These are phyloP conservation scores for Alternaria rosae DNA, from an alignment of 2,329 filamentous ascomycete genomes.

Conservation along the genomic window DNA sequence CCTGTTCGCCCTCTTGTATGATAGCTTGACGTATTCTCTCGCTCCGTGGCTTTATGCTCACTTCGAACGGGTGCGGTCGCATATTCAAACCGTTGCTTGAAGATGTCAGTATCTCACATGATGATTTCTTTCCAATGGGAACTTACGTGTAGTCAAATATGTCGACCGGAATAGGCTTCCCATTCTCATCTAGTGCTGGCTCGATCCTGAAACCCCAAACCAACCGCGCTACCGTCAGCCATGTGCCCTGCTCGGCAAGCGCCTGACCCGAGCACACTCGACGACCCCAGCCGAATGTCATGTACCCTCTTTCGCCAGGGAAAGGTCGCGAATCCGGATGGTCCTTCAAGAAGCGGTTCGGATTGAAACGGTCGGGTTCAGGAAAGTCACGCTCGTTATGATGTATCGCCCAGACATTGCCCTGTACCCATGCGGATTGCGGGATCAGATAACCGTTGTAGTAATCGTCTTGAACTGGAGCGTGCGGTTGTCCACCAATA, in stretches of 20 bases:
- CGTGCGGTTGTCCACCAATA: constrained; percentile 48
- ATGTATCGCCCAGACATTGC: constrained; percentile 54
- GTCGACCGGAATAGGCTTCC: constrained; percentile 61
- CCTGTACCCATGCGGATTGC: constrained; percentile 49
- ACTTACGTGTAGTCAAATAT: constrained; percentile 64
- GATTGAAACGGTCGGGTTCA: constrained; percentile 49
- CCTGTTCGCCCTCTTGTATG: constrained; percentile 61
- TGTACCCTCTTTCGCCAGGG: constrained; percentile 58
- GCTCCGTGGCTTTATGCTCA: constrained; percentile 60
- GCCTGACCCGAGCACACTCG: constrained; percentile 67
- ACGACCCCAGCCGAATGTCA: constrained; percentile 64
- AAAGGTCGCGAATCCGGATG: constrained; percentile 40
- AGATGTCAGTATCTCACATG: constrained; percentile 8
- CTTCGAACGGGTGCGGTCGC: constrained; percentile 64
- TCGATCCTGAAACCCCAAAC: constrained; percentile 66
- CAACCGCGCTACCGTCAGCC: constrained; percentile 64
- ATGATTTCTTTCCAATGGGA: neutral
- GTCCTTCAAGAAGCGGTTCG: constrained; percentile 38
- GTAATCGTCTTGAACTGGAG: constrained; percentile 45
- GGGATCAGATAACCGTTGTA: constrained; percentile 51
- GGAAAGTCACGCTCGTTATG: constrained; percentile 49
- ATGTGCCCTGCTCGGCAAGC: constrained; percentile 67
- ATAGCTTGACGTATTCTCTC: constrained; percentile 60
- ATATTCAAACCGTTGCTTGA: constrained; percentile 65
- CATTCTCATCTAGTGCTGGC: constrained; percentile 51